Percentiles rank a stretch among this genome's conserved stretches.
phyloP scores from a whole-genome alignment of 1,284 basidiomycete species.

The Vanrija pseudolonga region DNA sequence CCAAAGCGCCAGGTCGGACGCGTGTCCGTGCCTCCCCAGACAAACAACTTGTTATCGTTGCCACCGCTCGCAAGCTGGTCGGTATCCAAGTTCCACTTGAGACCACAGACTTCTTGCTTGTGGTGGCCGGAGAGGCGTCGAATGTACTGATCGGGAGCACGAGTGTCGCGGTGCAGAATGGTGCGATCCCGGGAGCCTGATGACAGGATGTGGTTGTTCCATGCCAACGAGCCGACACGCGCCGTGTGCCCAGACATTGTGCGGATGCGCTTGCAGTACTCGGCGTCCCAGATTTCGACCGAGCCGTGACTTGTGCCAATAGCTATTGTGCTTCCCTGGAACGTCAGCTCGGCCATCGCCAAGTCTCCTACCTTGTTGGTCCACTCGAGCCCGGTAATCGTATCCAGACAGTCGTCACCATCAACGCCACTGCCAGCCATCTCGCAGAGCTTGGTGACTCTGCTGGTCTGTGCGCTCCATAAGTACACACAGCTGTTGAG shows the following conservation, averaged over 20 bases:
- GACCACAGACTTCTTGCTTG: slow-evolving; percentile 92
- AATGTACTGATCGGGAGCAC: slow-evolving; percentile 67
- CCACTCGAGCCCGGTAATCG: slow-evolving; percentile 84
- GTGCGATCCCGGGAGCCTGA: slow-evolving; percentile 88
- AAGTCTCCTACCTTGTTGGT: slow-evolving; percentile 71
- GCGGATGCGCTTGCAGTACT: slow-evolving; percentile 68
- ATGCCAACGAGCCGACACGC: slow-evolving; percentile 88
- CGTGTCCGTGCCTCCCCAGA: slow-evolving; percentile 73
- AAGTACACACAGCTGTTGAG: slow-evolving; percentile 89
- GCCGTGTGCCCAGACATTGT: slow-evolving; percentile 79
- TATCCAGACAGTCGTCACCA: slow-evolving; percentile 53
- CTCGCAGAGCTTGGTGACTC: slow-evolving; percentile 89
- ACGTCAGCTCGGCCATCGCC: slow-evolving; percentile 6
- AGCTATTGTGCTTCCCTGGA: slow-evolving; percentile 77
- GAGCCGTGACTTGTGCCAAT: slow-evolving; percentile 84
- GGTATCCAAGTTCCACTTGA: slow-evolving; percentile 77
- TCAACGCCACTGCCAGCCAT: slow-evolving; percentile 50
- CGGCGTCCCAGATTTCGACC: slow-evolving; percentile 93
- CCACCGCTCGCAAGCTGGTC: slow-evolving; percentile 88
- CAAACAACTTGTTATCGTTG: slow-evolving; percentile 97
- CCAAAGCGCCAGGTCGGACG: slow-evolving; percentile 88
- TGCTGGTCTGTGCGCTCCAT: slow-evolving; percentile 91
- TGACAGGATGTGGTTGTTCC: slow-evolving; percentile 84
- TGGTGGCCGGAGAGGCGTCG: slow-evolving; percentile 71
- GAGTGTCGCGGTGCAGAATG: slow-evolving; percentile 89